Evolutionary conservation across 495 filamentous ascomycete species (phyloP).

Genomic region (Penicillium crystallinum): DNA sequence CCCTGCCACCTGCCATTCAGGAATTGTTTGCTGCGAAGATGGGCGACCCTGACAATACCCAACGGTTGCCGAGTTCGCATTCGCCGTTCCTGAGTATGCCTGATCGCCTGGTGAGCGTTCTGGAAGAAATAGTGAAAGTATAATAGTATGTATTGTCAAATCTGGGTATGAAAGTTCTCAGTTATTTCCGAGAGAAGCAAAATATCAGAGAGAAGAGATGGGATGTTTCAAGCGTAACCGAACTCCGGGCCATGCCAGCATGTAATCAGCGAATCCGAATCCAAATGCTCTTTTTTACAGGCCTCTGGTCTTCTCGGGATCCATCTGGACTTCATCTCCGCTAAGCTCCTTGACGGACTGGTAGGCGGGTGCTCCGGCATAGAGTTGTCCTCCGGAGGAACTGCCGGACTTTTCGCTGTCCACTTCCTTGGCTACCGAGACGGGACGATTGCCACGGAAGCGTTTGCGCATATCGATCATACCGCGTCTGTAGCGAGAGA

Average conservation of each 20-base stretch:
- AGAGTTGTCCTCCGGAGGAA: constrained; percentile 53
- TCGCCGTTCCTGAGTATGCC: constrained; percentile 30
- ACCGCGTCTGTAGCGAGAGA: constrained; percentile 51
- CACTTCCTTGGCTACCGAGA: constrained; percentile 59
- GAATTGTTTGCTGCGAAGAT: constrained; percentile 26
- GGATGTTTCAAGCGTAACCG: constrained; percentile 8
- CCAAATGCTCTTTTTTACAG: constrained; percentile 19
- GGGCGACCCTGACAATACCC: constrained; percentile 15
- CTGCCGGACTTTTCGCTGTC: constrained; percentile 46
- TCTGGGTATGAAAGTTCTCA: not conserved
- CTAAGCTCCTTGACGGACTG: constrained; percentile 45
- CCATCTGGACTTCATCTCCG: constrained; percentile 46
- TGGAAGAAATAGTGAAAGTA: not conserved
- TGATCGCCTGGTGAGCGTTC: constrained; percentile 7
- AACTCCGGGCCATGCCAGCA: constrained; percentile 31
- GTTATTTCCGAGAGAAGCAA: not conserved
- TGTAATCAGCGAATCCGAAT: constrained; percentile 12
- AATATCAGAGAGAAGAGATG: not conserved
- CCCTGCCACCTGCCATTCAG: constrained; percentile 25
- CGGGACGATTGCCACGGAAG: constrained; percentile 90
- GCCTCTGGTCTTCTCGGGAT: constrained; percentile 46
- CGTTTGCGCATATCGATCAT: constrained; percentile 99
- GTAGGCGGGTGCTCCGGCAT: constrained; percentile 73
- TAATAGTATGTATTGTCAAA: not conserved
- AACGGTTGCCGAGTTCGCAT: constrained; percentile 23